A percentile compares a stretch with the other conserved stretches of the same genome.
phyloP scores from a whole-genome alignment of 306 rosid species.

The Quercus cerris region DNA sequence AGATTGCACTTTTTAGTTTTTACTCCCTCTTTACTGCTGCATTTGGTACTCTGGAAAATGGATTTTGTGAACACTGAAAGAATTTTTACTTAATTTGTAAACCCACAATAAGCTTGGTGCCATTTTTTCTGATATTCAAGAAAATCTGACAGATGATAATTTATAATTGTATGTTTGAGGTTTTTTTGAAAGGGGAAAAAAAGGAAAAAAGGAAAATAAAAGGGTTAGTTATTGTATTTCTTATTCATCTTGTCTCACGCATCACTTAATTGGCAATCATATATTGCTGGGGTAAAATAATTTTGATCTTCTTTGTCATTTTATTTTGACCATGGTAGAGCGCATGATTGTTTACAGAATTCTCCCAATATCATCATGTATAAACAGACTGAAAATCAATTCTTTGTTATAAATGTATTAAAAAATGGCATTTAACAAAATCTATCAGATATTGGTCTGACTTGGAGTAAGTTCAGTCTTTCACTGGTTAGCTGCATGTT shows the following conservation, averaged over 20 bases:
- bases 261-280: neutral
- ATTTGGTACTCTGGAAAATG: neutral
- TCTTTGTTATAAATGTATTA: neutral
- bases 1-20: too few relatives aligned
- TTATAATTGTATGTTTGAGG: neutral
- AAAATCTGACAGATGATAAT: neutral
- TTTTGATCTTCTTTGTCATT: neutral
- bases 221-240: neutral
- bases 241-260: neutral
- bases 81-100: neutral
- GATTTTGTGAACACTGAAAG: neutral
- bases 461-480: neutral
- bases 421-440: neutral
- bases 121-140: neutral
- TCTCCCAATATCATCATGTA: constrained; percentile 9
- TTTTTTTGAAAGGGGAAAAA: neutral
- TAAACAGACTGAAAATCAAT: neutral
- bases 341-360: neutral
- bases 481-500: neutral
- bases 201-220: neutral
- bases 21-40: neutral
- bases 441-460: neutral
- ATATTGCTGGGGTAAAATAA: neutral
- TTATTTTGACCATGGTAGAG: neutral
- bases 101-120: neutral